Conservation (phyloP, 208 protist genomes). For the Trypanosomatidae sp. region DNA sequence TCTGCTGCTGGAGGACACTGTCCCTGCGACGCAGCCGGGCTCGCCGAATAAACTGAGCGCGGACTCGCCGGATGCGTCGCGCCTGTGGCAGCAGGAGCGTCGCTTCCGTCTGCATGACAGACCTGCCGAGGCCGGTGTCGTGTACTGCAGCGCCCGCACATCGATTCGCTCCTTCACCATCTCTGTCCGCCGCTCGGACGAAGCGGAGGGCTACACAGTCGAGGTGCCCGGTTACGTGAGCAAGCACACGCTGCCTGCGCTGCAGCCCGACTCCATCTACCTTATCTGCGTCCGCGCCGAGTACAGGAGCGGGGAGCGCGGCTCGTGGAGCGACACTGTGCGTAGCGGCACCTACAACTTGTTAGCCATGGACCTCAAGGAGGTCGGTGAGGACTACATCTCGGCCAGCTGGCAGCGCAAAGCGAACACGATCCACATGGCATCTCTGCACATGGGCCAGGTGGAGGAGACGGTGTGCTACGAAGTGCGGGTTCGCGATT, state of each 20-base stretch:
- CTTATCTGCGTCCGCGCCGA: constrained; percentile 64
- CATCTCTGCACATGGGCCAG: constrained; percentile 47
- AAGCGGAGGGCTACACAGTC: constrained; percentile 59
- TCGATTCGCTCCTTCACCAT: constrained; percentile 49
- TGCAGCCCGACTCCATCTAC: constrained; percentile 75
- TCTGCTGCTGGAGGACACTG: background rate
- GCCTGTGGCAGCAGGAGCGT: constrained; percentile 21
- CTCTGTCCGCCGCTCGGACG: constrained; percentile 39
- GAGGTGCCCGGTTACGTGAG: constrained; percentile 47
- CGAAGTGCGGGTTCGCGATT: constrained; percentile 74
- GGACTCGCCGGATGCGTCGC: constrained; percentile 18
- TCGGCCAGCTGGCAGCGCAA: constrained; percentile 69
- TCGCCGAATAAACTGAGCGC: background rate
- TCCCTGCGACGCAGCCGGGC: background rate
- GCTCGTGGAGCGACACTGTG: constrained; percentile 57
- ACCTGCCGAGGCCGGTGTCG: constrained; percentile 31
- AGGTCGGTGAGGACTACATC: constrained; percentile 87
- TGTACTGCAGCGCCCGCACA: constrained; percentile 60
- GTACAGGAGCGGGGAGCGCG: constrained; percentile 75
- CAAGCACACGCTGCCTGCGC: constrained; percentile 50
- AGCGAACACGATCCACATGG: constrained; percentile 57
- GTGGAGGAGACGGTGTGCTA: constrained; percentile 84
- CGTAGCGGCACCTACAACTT: constrained; percentile 74
- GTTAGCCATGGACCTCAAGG: constrained; percentile 54
- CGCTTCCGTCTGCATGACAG: constrained; percentile 55